Conservation (phyloP, 495 filamentous ascomycete genomes). For the Neurospora hispaniola region DNA sequence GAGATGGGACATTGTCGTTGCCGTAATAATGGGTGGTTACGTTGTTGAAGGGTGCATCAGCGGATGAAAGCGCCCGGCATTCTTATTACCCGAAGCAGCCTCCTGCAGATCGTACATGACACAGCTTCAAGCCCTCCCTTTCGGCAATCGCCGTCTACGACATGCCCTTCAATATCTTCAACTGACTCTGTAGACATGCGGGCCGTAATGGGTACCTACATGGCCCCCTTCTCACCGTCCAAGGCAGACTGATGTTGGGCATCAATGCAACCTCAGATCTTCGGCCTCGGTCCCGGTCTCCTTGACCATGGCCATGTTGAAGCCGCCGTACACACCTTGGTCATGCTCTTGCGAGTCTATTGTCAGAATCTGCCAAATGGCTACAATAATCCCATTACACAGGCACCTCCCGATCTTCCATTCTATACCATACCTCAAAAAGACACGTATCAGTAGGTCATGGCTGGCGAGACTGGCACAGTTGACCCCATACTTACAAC, state of each 20-base stretch:
- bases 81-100: conserved; percentile 1
- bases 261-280: conserved; percentile 11
- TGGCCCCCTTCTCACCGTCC: neutral
- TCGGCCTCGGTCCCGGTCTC: neutral
- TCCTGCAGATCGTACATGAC: neutral
- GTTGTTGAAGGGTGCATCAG: neutral
- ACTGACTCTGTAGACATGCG: neutral
- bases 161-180: neutral
- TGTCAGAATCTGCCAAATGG: neutral
- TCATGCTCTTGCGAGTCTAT: neutral
- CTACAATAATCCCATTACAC: neutral
- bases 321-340: neutral
- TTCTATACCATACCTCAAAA: neutral
- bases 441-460: neutral
- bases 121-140: conserved; percentile 4
- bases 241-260: conserved; percentile 2
- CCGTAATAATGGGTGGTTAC: neutral
- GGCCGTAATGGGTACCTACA: conserved; percentile 3
- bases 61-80: conserved; percentile 12
- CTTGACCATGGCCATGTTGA: neutral
- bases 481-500: neutral
- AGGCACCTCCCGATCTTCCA: neutral
- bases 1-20: neutral
- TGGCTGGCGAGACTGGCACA: neutral
- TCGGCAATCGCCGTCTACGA: neutral